These are phyloP conservation scores for Spiraea crenata DNA, from an alignment of 331 rosid species.

Conservation along the genomic window DNA sequence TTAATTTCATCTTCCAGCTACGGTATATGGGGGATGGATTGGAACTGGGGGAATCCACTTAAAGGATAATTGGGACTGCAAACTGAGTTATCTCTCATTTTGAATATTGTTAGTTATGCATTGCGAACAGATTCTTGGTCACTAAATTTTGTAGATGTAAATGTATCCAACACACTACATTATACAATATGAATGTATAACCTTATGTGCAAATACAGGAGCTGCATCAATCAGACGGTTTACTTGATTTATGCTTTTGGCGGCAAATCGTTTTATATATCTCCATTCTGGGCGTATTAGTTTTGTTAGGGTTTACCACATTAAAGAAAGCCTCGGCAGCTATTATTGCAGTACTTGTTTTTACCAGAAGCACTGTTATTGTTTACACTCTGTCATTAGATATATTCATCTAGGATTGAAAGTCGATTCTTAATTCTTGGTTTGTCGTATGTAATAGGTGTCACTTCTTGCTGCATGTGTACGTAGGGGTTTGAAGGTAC, in stretches of 20 bases:
- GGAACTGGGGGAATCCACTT: background rate
- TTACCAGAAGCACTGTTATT: background rate
- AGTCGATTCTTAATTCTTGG: conserved; percentile 35
- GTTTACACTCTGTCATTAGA: background rate
- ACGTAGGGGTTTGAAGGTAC: conserved; percentile 82
- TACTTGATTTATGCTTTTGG: background rate
- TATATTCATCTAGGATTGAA: conserved; percentile 3
- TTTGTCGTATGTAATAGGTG: conserved; percentile 64
- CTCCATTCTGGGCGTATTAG: background rate
- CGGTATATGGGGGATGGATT: background rate
- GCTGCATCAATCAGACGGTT: background rate
- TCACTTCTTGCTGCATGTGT: conserved; percentile 98
- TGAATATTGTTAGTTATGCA: background rate
- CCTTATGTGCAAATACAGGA: background rate
- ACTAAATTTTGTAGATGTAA: background rate
- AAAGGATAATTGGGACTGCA: background rate
- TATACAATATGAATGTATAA: conserved; percentile 1
- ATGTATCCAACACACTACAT: background rate
- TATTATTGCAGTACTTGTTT: background rate
- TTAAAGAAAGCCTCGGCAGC: background rate
- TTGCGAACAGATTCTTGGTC: background rate
- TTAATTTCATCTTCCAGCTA: background rate
- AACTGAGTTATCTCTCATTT: background rate
- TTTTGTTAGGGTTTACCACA: background rate
- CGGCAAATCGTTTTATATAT: background rate